These are phyloP conservation scores for Chrysoporthe austroafricana DNA, from an alignment of 2,329 filamentous ascomycete species.

Conservation along the genomic window DNA sequence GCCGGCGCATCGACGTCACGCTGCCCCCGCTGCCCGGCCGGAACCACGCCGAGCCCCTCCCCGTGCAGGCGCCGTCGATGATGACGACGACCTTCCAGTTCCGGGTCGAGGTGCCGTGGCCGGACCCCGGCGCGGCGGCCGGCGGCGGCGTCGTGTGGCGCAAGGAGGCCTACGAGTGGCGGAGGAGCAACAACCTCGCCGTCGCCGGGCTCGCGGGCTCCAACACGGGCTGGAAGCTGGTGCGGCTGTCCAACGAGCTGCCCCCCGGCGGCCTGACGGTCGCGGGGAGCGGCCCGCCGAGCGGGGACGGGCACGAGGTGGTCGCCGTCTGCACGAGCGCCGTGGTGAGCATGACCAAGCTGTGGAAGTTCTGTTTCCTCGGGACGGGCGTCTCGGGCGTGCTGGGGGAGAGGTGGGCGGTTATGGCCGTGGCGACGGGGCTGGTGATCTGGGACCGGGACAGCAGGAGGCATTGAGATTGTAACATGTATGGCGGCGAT, in stretches of 20 bases:
- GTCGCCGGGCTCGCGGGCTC: constrained; percentile 39
- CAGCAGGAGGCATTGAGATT: constrained; percentile 1
- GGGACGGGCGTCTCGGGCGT: constrained; percentile 44
- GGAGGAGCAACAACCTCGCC: constrained; percentile 41
- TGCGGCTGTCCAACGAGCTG: constrained; percentile 38
- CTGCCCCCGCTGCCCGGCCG: constrained; percentile 36
- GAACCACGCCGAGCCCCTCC: constrained; percentile 23
- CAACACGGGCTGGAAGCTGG: constrained; percentile 47
- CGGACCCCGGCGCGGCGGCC: constrained; percentile 9
- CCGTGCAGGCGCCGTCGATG: constrained; percentile 22
- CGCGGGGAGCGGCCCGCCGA: constrained; percentile 30
- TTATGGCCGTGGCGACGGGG: constrained; percentile 47
- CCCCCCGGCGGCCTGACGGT: constrained; percentile 27
- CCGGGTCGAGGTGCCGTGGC: constrained; percentile 39
- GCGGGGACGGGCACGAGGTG: constrained; percentile 45
- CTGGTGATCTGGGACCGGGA: constrained; percentile 43
- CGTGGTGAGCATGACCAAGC: constrained; percentile 39
- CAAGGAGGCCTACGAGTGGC: constrained; percentile 49
- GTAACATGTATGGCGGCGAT: not conserved
- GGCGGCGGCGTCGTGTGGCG: constrained; percentile 18
- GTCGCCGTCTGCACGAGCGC: constrained; percentile 44
- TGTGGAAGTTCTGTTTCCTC: constrained; percentile 45
- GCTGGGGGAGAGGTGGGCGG: constrained; percentile 47
- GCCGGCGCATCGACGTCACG: constrained; percentile 33
- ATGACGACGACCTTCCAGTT: constrained; percentile 33